phyloP scores from a whole-genome alignment of 129 eudicot species.

The Helianthus tuberosus region DNA sequence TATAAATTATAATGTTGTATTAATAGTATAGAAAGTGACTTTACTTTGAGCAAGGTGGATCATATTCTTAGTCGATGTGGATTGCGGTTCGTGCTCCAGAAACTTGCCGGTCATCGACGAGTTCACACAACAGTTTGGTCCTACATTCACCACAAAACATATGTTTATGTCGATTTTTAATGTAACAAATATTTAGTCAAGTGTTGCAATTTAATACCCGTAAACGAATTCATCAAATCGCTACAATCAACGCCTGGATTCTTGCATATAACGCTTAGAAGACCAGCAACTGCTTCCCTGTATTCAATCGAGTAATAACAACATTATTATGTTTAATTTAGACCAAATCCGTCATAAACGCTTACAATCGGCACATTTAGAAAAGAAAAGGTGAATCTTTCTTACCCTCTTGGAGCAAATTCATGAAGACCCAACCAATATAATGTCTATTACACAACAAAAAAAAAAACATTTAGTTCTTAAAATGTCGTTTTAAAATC shows the following conservation, averaged over 20 bases:
- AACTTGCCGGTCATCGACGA: slow-evolving; percentile 54
- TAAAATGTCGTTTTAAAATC: background rate
- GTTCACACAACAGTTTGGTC: slow-evolving; percentile 81
- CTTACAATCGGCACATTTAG: background rate
- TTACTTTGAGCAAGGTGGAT: slow-evolving; percentile 94
- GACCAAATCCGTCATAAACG: background rate
- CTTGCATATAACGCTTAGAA: slow-evolving; percentile 59
- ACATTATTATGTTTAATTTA: background rate
- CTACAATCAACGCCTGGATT: slow-evolving; percentile 52
- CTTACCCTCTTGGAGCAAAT: slow-evolving; percentile 85
- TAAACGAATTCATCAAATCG: slow-evolving; percentile 57
- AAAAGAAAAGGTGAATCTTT: background rate
- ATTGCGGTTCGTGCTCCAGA: slow-evolving; percentile 66
- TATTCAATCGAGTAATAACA: background rate
- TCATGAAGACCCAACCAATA: slow-evolving; percentile 76
- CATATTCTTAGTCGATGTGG: slow-evolving; percentile 89
- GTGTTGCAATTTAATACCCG: slow-evolving; percentile 43
- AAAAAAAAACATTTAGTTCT: background rate
- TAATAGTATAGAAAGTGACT: background rate
- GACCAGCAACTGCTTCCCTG: slow-evolving; percentile 58
- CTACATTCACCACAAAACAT: slow-evolving; percentile 39
- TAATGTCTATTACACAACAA: slow-evolving; percentile 39
- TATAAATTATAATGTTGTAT: too few relatives aligned
- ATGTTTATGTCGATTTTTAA: background rate
- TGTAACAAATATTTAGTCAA: background rate